phyloP scores from a whole-genome alignment of 164 flowering plant species.

The Umbellularia californica region DNA sequence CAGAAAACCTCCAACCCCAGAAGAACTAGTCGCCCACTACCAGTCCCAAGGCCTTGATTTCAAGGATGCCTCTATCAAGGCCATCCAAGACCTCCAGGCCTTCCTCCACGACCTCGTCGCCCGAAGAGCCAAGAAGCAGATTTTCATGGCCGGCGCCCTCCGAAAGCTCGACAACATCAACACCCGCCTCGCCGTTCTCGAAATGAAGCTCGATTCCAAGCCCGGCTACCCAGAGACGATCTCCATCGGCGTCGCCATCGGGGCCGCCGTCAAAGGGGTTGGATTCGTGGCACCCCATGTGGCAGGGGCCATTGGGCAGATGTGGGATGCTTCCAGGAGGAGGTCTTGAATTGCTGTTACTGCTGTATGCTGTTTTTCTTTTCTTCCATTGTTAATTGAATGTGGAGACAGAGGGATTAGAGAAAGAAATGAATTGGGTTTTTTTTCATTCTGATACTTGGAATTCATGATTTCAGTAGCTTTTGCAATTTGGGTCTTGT shows the following conservation, averaged over 20 bases:
- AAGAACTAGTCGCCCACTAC: conserved; percentile 62
- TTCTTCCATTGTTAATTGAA: too few relatives aligned
- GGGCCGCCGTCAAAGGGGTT: conserved; percentile 20
- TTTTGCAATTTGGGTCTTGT: too few relatives aligned
- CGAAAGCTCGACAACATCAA: conserved; percentile 50
- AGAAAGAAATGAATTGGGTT: too few relatives aligned
- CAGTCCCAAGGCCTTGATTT: conserved; percentile 56
- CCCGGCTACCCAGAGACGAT: conserved; percentile 53
- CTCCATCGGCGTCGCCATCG: conserved; percentile 63
- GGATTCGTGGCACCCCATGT: too few relatives aligned
- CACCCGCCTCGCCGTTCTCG: conserved; percentile 49
- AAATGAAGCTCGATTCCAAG: conserved; percentile 67
- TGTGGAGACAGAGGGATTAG: too few relatives aligned
- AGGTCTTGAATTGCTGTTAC: too few relatives aligned
- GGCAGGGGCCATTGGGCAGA: too few relatives aligned
- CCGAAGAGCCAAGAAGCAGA: conserved; percentile 31
- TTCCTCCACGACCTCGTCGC: conserved; percentile 36
- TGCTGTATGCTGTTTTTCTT: too few relatives aligned
- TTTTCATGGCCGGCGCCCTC: conserved; percentile 28
- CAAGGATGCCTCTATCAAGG: conserved; percentile 63
- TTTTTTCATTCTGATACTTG: too few relatives aligned
- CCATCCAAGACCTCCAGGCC: conserved; percentile 66
- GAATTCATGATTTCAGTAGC: too few relatives aligned
- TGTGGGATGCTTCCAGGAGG: too few relatives aligned
- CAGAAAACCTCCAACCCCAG: conserved; percentile 48